Evolutionary conservation across 2,329 filamentous ascomycete genomes (phyloP), one percentile per base, ranked within the genome.

Genomic region (Aspergillus quadrilineatus): DNA sequence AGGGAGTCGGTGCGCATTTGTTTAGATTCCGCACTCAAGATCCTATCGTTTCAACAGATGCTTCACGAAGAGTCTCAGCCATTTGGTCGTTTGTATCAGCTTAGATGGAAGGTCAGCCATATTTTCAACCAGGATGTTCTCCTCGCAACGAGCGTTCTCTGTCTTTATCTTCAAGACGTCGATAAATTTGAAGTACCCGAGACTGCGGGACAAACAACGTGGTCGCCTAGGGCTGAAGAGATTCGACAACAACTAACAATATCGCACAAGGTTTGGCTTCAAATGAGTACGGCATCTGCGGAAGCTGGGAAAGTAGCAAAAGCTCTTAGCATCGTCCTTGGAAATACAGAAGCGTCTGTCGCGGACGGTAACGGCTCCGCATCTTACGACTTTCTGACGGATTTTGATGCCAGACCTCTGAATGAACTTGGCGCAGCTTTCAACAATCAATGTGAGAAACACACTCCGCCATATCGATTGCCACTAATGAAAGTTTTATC

Each of bases 41-140:
- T 48, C 30, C 15, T 48, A 6, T 48, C 45, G 5, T 48, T 48
- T 17, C 45, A 48, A 26, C n/a, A 36, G 15, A 48, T 48, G 45
- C 45, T 48, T 5, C 45, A 48, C 15, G 30, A 48, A 34, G 45
- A 48, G 45, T 36, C 30, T 36, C 45, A 28, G 30, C 30, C 45
- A 36, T 48, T 36, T 36, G 45, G 45, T 8, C 45, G 45, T 12
- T 36, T 48, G 15, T 26, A 6, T 9, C 45, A 48, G 45, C 29
- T 48, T 37, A 22, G 45, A 36, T 48, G 45, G 45, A 48, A 48
- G 45, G 45, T 48, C 9, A 48, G 29, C 15, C 45, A 48, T 36
- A 37, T 48, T 22, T 48, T 48, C 32, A 48, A 48, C 45, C 29
- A 48, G 9, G 45, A 48, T 14, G 30, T 48, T 36, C 30, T 37